Percentiles rank a stretch among this genome's conserved stretches.
Conservation (phyloP, 306 rosid genomes). For the Vachellia pachyceras region DNA sequence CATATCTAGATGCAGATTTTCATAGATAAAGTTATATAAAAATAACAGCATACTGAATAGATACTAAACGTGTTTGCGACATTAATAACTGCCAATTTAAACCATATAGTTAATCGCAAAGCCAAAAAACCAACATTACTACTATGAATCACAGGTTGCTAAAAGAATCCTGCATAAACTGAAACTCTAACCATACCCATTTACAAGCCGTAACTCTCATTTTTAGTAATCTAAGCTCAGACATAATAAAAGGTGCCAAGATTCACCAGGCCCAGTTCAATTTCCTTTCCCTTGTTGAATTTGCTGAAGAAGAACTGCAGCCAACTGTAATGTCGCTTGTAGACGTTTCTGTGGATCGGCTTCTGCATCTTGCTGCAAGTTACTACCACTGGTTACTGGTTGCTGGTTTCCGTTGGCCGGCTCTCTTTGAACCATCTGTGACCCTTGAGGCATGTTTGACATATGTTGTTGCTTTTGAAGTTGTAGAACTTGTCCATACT, state of each 20-base stretch:
- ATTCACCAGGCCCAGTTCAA: constrained; percentile 40
- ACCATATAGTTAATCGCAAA: not conserved
- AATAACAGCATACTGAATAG: not conserved
- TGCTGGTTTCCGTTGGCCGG: constrained; percentile 60
- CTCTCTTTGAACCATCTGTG: constrained; percentile 64
- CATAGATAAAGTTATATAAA: not conserved
- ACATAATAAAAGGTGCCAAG: not conserved
- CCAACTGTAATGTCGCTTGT: constrained; percentile 93
- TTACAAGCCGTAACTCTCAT: constrained; percentile 26
- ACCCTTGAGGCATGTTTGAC: constrained; percentile 45
- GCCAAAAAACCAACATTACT: constrained; percentile 12
- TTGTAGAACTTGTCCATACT: constrained; percentile 58
- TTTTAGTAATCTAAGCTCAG: not conserved
- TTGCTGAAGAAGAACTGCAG: constrained; percentile 94
- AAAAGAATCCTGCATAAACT: constrained; percentile 21
- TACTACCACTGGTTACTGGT: constrained; percentile 36
- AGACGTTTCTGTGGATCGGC: constrained; percentile 87
- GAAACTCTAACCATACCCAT: constrained; percentile 15
- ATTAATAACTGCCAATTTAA: not conserved
- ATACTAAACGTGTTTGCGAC: not conserved
- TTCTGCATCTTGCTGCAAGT: constrained; percentile 60
- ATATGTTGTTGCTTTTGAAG: constrained; percentile 61
- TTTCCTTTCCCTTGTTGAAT: constrained; percentile 87
- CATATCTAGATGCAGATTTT: not conserved
- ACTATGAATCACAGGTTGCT: constrained; percentile 29